Evolutionary conservation across 441 rosid species (phyloP).

Genomic region (Adansonia gregorii): DNA sequence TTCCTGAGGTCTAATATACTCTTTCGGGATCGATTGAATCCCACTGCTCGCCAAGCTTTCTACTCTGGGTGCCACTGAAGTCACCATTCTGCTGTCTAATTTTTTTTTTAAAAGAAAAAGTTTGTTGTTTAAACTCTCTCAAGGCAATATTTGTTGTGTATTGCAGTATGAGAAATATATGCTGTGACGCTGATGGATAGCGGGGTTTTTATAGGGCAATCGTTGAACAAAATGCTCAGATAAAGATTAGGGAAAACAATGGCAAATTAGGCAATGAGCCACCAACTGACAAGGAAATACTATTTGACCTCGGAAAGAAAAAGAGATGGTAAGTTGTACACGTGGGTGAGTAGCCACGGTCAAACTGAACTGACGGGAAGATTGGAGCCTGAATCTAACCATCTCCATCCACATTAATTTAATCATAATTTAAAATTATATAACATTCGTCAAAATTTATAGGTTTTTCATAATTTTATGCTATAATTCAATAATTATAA

Average conservation of each 20-base stretch:
- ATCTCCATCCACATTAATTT: neutral
- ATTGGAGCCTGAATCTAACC: conserved; percentile 19
- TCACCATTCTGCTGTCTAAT: conserved; percentile 31
- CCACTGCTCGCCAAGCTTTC: conserved; percentile 80
- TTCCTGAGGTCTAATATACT: conserved; percentile 73
- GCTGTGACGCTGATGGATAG: neutral
- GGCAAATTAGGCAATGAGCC: neutral
- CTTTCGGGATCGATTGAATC: conserved; percentile 68
- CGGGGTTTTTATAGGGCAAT: conserved; percentile 17
- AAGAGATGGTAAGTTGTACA: conserved; percentile 27
- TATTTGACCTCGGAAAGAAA: neutral
- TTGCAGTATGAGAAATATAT: neutral
- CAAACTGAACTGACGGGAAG: conserved; percentile 36
- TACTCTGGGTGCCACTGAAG: conserved; percentile 46
- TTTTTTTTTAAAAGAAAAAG: neutral
- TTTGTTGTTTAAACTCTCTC: neutral
- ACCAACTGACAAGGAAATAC: neutral
- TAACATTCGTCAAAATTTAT: no score
- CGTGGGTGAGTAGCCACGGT: conserved; percentile 32
- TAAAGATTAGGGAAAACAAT: neutral
- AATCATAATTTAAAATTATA: no score
- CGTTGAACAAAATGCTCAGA: neutral
- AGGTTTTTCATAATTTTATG: no score
- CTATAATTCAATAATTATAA: no score
- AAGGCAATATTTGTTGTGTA: neutral